Conservation (phyloP, 371 early-diverging fungal genomes). For the Saksenaea oblongispora region DNA sequence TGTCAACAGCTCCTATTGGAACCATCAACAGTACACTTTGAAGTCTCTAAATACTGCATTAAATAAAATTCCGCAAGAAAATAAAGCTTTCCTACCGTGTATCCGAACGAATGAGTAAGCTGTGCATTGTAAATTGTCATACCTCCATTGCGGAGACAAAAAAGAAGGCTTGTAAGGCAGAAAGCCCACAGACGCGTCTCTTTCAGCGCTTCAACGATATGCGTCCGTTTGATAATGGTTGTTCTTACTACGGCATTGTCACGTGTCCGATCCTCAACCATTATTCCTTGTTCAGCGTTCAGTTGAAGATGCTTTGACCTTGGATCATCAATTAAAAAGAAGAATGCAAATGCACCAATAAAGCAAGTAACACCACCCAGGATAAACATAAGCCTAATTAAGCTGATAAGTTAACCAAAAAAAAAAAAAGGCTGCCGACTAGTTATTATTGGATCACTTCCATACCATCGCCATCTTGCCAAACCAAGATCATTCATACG, state of each 20-base stretch:
- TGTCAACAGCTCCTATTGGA: conserved; percentile 30
- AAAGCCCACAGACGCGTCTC: conserved; percentile 41
- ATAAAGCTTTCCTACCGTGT: conserved; percentile 21
- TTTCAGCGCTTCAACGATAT: conserved; percentile 37
- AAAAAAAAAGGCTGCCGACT: neutral
- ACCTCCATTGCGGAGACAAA: conserved; percentile 43
- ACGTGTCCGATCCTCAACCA: conserved; percentile 40
- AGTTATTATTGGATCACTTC: neutral
- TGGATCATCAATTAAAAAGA: conserved; percentile 41
- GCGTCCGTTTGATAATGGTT: conserved; percentile 31
- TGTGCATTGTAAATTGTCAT: conserved; percentile 39
- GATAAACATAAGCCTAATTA: conserved; percentile 44
- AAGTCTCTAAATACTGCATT: conserved; percentile 17
- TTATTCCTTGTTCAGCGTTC: conserved; percentile 37
- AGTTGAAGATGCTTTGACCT: conserved; percentile 27
- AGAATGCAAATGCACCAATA: conserved; percentile 28
- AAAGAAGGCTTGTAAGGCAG: conserved; percentile 27
- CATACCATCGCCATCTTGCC: conserved; percentile 52
- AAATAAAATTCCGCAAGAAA: neutral
- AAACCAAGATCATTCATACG: conserved; percentile 44
- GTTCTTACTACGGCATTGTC: conserved; percentile 45
- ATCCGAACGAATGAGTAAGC: conserved; percentile 34
- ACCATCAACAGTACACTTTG: conserved; percentile 35
- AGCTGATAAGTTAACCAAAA: neutral
- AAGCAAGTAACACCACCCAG: conserved; percentile 28